Conservation (phyloP, 1,284 basidiomycete species). For the Cutaneotrichosporon daszewskae region DNA sequence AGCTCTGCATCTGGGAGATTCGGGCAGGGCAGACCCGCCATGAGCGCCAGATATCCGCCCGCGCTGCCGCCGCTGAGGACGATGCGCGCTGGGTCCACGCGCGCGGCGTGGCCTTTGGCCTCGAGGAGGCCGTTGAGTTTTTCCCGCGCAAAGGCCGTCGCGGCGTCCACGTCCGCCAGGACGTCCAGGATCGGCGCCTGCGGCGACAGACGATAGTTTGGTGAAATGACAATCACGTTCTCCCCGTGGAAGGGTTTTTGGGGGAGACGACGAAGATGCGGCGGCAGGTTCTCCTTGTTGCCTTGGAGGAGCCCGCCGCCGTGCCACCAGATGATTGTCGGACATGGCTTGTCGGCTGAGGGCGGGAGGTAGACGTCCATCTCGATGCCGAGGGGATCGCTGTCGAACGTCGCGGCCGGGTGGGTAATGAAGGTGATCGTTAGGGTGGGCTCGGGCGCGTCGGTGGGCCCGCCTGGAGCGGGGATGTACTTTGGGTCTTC, state of each 20-base stretch:
- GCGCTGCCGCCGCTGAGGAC: slow-evolving; percentile 41
- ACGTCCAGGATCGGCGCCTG: slow-evolving; percentile 44
- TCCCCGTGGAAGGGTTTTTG: slow-evolving; percentile 12
- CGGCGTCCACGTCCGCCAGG: slow-evolving; percentile 32
- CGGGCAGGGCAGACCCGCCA: slow-evolving; percentile 34
- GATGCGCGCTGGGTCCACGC: slow-evolving; percentile 32
- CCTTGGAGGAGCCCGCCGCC: slow-evolving; percentile 44
- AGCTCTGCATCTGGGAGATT: slow-evolving; percentile 27
- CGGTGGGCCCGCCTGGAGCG: slow-evolving; percentile 9
- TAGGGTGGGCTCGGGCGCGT: slow-evolving; percentile 28
- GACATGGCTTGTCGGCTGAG: slow-evolving; percentile 13
- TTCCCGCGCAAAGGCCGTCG: slow-evolving; percentile 27
- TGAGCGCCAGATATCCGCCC: slow-evolving; percentile 43
- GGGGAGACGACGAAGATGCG: slow-evolving; percentile 41
- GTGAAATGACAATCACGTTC: slow-evolving; percentile 33
- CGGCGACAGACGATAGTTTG: slow-evolving; percentile 40
- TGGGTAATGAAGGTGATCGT: slow-evolving; percentile 31
- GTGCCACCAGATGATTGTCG: slow-evolving; percentile 44
- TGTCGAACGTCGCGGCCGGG: slow-evolving; percentile 43
- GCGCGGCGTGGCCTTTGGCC: slow-evolving; percentile 23
- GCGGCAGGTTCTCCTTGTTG: slow-evolving; percentile 46
- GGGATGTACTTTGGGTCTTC: slow-evolving; percentile 7
- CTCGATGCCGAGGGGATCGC: slow-evolving; percentile 35
- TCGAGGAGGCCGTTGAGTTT: slow-evolving; percentile 32
- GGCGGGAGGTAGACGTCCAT: slow-evolving; percentile 42